These are phyloP conservation scores for Mortierella sp. DNA, from an alignment of 371 early-diverging fungal species.

Conservation along the genomic window DNA sequence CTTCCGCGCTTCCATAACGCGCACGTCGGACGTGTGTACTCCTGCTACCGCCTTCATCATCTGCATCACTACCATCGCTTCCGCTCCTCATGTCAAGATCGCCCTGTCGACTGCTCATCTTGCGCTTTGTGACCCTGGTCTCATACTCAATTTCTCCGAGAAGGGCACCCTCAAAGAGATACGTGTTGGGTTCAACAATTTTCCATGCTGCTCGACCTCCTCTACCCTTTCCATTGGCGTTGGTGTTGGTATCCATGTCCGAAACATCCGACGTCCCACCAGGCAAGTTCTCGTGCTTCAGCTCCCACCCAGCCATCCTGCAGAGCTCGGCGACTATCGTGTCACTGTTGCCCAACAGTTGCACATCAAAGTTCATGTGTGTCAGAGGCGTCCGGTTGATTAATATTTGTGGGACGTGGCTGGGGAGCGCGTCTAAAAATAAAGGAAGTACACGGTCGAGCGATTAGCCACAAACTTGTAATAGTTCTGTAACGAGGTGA, in stretches of 20 bases:
- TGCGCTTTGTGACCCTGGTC: constrained; percentile 20
- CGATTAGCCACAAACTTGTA: too few species aligned
- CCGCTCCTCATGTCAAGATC: neutral
- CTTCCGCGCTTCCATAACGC: neutral
- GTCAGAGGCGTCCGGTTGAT: constrained; percentile 93
- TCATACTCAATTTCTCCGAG: constrained; percentile 54
- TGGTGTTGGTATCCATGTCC: constrained; percentile 43
- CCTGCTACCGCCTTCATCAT: neutral
- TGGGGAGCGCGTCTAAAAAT: constrained; percentile 76
- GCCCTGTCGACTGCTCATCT: constrained; percentile 9
- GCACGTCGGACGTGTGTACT: neutral
- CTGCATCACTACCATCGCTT: constrained; percentile 23
- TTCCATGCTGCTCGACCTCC: constrained; percentile 39
- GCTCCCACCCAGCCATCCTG: constrained; percentile 80
- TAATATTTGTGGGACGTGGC: constrained; percentile 87
- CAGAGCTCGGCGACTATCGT: constrained; percentile 86
- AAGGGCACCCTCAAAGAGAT: constrained; percentile 59
- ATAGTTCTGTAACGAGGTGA: too few species aligned
- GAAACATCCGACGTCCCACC: constrained; percentile 59
- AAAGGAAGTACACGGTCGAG: too few species aligned
- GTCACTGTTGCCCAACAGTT: constrained; percentile 91
- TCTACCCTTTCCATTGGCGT: constrained; percentile 37
- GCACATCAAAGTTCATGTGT: constrained; percentile 89
- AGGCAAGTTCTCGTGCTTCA: constrained; percentile 66
- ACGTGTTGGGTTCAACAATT: constrained; percentile 55